Conservation (phyloP, 2,329 filamentous ascomycete species). For the Ambrosiella beaveri region DNA sequence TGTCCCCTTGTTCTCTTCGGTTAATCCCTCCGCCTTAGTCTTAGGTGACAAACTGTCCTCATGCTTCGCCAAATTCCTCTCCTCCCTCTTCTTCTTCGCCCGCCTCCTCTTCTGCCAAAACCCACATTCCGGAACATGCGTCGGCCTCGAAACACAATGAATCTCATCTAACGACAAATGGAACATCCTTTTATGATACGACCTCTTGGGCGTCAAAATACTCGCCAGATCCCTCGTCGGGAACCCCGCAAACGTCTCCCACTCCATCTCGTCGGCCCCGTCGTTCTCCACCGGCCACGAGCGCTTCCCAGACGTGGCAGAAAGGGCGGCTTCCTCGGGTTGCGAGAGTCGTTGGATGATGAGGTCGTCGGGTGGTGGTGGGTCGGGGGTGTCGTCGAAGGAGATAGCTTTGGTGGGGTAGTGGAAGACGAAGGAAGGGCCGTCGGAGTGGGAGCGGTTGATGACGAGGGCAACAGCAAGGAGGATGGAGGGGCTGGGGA, state of each 20-base stretch:
- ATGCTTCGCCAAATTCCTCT: conserved; percentile 22
- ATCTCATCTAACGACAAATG: conserved; percentile 68
- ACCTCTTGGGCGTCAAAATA: conserved; percentile 55
- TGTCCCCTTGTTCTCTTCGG: neutral
- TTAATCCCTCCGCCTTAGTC: neutral
- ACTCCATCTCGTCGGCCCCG: conserved; percentile 41
- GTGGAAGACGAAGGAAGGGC: conserved; percentile 71
- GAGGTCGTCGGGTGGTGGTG: conserved; percentile 32
- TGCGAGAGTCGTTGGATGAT: conserved; percentile 30
- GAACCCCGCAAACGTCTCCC: conserved; percentile 59
- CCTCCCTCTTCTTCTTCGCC: neutral
- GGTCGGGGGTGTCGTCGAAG: conserved; percentile 20
- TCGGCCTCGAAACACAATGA: conserved; percentile 65
- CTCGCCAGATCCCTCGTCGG: conserved; percentile 63
- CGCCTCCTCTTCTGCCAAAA: conserved; percentile 37
- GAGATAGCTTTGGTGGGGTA: conserved; percentile 47
- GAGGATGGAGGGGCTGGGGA: conserved; percentile 37
- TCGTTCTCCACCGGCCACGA: conserved; percentile 24
- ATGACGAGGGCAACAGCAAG: conserved; percentile 59
- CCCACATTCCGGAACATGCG: conserved; percentile 65
- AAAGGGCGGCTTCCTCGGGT: conserved; percentile 17
- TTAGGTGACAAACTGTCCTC: conserved; percentile 11
- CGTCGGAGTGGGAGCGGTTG: conserved; percentile 51
- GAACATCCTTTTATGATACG: conserved; percentile 67
- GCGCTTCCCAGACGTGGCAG: conserved; percentile 14